phyloP scores from a whole-genome alignment of 2,329 filamentous ascomycete genomes.

The Zymoseptoria passerinii region DNA sequence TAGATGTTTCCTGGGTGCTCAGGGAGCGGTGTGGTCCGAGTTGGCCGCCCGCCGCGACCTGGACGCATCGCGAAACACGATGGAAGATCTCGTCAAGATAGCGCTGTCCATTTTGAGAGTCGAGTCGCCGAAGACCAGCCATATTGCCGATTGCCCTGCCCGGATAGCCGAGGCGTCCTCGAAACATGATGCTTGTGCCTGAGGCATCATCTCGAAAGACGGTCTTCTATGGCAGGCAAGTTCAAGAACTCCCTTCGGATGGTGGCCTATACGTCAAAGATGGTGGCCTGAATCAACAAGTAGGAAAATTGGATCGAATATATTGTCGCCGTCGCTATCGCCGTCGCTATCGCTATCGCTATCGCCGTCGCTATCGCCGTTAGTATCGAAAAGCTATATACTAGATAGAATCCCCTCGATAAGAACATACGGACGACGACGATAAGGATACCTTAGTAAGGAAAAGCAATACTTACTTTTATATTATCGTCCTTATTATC shows the following conservation, averaged over 20 bases:
- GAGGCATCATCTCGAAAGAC: neutral
- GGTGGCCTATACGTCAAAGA: too few relatives aligned
- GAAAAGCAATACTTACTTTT: too few relatives aligned
- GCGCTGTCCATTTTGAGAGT: neutral
- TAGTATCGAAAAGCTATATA: too few relatives aligned
- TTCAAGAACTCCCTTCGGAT: neutral
- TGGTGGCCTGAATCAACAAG: too few relatives aligned
- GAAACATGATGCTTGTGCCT: neutral
- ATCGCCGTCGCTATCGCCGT: too few relatives aligned
- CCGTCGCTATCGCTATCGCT: too few relatives aligned
- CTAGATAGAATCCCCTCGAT: too few relatives aligned
- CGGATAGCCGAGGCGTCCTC: neutral
- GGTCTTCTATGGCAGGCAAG: neutral
- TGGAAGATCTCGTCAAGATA: neutral
- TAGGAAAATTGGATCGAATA: too few relatives aligned
- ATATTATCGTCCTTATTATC: too few relatives aligned
- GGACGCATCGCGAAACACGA: neutral
- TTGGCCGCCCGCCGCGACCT: conserved; percentile 10
- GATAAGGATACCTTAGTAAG: too few relatives aligned
- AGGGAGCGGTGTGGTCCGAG: conserved; percentile 4
- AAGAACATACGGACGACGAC: too few relatives aligned
- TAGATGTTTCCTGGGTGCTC: conserved; percentile 24
- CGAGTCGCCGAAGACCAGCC: neutral
- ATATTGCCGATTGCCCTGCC: neutral
- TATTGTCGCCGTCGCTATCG: too few relatives aligned